Percentiles rank a stretch among this genome's conserved stretches.
These are phyloP conservation scores for Podaxis sp. DNA, from an alignment of 768 basidiomycete genomes.

Conservation along the genomic window DNA sequence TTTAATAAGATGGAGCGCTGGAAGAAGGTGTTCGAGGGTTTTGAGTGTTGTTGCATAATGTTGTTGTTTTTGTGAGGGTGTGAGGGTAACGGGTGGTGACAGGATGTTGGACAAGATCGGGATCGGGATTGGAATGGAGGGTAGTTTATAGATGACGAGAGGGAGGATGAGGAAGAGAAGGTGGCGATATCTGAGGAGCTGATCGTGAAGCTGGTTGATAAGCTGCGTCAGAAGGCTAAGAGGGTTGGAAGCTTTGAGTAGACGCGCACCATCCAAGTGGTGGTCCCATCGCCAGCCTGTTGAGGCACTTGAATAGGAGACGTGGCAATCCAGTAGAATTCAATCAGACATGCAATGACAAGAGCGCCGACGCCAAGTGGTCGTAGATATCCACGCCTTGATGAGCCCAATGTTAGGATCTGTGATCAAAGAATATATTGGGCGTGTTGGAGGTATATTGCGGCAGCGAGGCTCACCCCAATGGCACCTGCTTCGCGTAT, in stretches of 20 bases:
- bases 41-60: conserved; percentile 10
- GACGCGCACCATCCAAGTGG: conserved; percentile 30
- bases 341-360: conserved; percentile 43
- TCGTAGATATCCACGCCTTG: conserved; percentile 30
- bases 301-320: conserved; percentile 42
- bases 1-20: conserved; percentile 50
- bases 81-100: conserved; percentile 24
- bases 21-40: conserved; percentile 33
- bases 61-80: conserved; percentile 11
- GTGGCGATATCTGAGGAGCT: conserved; percentile 48
- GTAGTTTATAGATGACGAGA: conserved; percentile 35
- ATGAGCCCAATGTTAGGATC: conserved; percentile 24
- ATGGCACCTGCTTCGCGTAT: conserved; percentile 51
- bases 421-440: background rate
- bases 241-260: background rate
- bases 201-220: conserved; percentile 59
- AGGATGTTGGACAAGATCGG: conserved; percentile 24
- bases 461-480: conserved; percentile 31
- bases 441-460: background rate
- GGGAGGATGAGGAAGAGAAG: conserved; percentile 57
- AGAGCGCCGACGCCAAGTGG: conserved; percentile 42
- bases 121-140: conserved; percentile 25
- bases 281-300: conserved; percentile 25
- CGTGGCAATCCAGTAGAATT: conserved; percentile 50
- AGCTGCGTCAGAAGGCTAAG: background rate